A percentile compares a stretch with the other conserved stretches of the same genome.
These are phyloP conservation scores for Cordyceps cicadae DNA, from an alignment of 2,329 filamentous ascomycete genomes.

Conservation along the genomic window DNA sequence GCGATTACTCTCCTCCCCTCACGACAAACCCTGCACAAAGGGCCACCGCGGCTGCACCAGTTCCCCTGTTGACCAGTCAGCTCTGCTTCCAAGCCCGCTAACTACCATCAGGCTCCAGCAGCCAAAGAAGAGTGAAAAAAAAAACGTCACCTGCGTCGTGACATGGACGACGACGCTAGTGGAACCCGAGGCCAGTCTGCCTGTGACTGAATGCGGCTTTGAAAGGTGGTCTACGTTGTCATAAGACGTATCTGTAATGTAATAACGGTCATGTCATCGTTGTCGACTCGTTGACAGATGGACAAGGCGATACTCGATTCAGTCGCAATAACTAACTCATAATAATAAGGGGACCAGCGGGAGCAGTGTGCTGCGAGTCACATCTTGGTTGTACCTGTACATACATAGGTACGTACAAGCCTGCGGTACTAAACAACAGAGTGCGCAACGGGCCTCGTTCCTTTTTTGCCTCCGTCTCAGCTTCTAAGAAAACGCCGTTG, in stretches of 20 bases:
- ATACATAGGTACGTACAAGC: too few relatives aligned
- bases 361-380: too few relatives aligned
- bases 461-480: constrained; percentile 1
- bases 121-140: background rate
- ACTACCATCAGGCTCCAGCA: background rate
- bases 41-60: background rate
- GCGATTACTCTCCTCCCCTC: too few relatives aligned
- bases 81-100: background rate
- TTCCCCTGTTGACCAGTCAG: background rate
- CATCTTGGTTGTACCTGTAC: too few relatives aligned
- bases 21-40: too few relatives aligned
- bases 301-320: background rate
- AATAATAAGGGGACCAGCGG: background rate
- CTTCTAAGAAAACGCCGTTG: background rate
- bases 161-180: background rate
- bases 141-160: constrained; percentile 5
- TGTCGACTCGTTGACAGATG: background rate
- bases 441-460: background rate
- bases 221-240: background rate
- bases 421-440: too few relatives aligned
- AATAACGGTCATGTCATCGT: too few relatives aligned
- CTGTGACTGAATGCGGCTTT: background rate
- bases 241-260: too few relatives aligned
- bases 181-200: background rate
- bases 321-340: background rate